Evolutionary conservation across 2,329 filamentous ascomycete species (phyloP).

Genomic region (Aspergillus brasiliensis): DNA sequence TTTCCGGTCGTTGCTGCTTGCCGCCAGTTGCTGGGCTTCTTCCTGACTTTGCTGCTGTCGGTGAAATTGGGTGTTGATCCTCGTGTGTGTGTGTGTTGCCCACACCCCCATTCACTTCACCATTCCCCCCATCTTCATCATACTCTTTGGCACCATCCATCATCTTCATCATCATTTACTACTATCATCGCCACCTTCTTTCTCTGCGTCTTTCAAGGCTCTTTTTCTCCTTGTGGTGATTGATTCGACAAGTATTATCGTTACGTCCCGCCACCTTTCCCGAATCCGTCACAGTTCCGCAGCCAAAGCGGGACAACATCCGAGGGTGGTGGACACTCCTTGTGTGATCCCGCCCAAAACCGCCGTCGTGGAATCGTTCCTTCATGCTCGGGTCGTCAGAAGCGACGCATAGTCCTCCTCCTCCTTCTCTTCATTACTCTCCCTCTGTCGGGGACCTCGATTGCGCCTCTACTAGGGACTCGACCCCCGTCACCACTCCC

Average conservation of each 20-base stretch:
- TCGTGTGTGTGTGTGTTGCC: not conserved
- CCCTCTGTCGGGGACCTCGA: conserved; percentile 50
- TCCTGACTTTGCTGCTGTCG: not conserved
- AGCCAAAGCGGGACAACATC: conserved; percentile 40
- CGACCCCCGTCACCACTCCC: conserved; percentile 51
- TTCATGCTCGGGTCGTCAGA: conserved; percentile 59
- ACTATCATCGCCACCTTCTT: not conserved
- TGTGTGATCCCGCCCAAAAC: conserved; percentile 35
- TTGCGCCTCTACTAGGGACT: conserved; percentile 55
- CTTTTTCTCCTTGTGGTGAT: conserved; percentile 5
- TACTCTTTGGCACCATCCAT: not conserved
- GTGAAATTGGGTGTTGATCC: not conserved
- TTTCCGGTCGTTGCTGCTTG: not conserved
- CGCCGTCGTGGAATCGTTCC: conserved; percentile 33
- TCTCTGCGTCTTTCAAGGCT: not conserved
- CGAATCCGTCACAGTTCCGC: conserved; percentile 34
- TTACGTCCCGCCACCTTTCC: conserved; percentile 32
- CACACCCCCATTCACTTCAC: not conserved
- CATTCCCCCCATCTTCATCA: not conserved
- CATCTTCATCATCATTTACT: not conserved
- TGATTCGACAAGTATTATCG: conserved; percentile 13
- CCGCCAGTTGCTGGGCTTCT: conserved; percentile 4
- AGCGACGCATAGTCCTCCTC: conserved; percentile 43
- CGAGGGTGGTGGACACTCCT: conserved; percentile 38
- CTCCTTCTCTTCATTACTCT: conserved; percentile 53